Conservation (phyloP, 352 stramenopile genomes). For the Phytopythium helicoides region DNA sequence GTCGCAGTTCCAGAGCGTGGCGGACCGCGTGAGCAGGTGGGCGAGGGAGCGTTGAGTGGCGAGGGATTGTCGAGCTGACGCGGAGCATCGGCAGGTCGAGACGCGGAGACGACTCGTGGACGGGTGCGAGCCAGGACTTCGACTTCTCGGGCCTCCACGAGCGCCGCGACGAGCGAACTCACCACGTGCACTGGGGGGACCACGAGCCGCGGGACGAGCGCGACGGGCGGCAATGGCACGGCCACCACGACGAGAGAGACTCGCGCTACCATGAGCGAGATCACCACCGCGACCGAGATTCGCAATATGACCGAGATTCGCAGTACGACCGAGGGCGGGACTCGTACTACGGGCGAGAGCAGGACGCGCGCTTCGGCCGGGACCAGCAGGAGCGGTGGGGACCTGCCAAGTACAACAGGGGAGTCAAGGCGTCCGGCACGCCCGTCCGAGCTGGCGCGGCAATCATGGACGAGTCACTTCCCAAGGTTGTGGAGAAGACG, state of each 20-base stretch:
- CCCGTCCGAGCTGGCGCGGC: background rate
- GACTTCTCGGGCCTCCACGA: slow-evolving; percentile 7
- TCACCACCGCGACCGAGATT: too few species aligned
- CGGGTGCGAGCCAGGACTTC: background rate
- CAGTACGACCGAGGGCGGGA: too few species aligned
- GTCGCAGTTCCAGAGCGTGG: background rate
- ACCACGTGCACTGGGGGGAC: slow-evolving; percentile 1
- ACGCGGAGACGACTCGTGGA: background rate
- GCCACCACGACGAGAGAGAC: too few species aligned
- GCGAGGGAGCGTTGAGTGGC: too few species aligned
- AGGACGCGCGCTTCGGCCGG: background rate
- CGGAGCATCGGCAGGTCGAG: too few species aligned
- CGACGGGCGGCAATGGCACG: background rate
- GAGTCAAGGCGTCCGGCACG: background rate
- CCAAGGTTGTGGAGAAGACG: background rate
- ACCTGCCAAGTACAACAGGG: background rate
- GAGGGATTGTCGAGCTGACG: too few species aligned
- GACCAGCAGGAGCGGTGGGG: background rate
- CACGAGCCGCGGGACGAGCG: background rate
- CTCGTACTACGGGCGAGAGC: background rate
- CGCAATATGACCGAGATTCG: too few species aligned
- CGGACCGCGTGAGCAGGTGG: background rate
- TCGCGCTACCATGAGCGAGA: too few species aligned
- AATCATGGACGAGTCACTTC: background rate
- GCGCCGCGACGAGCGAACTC: slow-evolving; percentile 6